Conservation (phyloP, 257 asterid species). For the Marsdenia floribunda region DNA sequence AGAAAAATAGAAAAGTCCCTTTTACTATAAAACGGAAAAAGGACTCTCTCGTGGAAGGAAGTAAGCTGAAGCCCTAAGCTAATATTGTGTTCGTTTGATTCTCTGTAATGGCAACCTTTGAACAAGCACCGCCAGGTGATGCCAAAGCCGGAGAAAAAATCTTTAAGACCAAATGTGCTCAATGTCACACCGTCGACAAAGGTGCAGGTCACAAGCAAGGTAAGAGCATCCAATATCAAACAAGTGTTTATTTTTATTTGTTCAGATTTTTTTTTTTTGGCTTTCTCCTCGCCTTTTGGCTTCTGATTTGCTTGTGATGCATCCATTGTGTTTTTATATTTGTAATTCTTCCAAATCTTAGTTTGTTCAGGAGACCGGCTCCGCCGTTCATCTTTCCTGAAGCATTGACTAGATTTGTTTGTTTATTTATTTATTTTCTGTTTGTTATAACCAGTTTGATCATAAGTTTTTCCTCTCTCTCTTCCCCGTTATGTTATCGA, state of each 20-base stretch:
- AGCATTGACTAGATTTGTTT: not conserved
- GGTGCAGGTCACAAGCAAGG: slow-evolving; percentile 98
- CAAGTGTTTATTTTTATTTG: not conserved
- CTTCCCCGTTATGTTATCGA: not conserved
- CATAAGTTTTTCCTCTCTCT: too few species aligned
- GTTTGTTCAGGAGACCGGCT: not conserved
- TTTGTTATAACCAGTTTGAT: not conserved
- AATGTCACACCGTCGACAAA: slow-evolving; percentile 85
- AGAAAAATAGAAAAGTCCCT: not conserved
- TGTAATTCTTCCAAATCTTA: not conserved
- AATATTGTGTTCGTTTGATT: not conserved
- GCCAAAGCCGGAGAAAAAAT: slow-evolving; percentile 66
- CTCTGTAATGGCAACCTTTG: slow-evolving; percentile 58
- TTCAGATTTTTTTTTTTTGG: slow-evolving; percentile 15
- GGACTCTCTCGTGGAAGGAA: not conserved
- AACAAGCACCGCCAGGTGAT: slow-evolving; percentile 70
- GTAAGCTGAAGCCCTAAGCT: slow-evolving; percentile 1
- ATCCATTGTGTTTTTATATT: not conserved
- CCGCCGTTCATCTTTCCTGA: too few species aligned
- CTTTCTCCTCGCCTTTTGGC: not conserved
- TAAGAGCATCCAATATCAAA: not conserved
- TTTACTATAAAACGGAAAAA: not conserved
- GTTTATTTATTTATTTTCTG: too few species aligned
- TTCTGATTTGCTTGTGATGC: not conserved
- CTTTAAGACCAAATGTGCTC: slow-evolving; percentile 85